Base-by-base conservation (phyloP, 768 basidiomycete genomes). In the Rhodotorula toruloides region DNA sequence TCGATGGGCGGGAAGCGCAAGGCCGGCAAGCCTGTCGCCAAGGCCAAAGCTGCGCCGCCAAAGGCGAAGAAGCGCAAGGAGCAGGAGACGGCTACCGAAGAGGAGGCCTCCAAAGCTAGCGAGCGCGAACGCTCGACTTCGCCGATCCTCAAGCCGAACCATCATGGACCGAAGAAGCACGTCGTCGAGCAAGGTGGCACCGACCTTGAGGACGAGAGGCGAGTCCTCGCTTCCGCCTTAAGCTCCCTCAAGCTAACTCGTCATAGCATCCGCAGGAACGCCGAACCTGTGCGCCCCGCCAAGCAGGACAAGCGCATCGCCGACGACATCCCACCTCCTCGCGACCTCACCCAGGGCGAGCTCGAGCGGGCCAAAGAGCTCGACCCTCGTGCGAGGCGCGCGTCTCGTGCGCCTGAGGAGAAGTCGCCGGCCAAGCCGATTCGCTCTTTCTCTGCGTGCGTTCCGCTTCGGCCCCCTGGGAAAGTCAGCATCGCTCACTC, bases 231-330 rank as follows among this genome's bases (percentile, higher is more conserved):
- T 31, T 42, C 2, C 21, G 31, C 11, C 4, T 25, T 31, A 50
- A 42, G 25, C 49, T 52, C n/a, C 12, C 40, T 40, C 12, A 10
- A 19, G 40, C 40, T 11, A 40, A 40, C 40, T 40, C 40, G 19
- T 11, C 40, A 40, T 11, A 40, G 12, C 40, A 10, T 40, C 40
- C 12, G 10, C 10, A 40, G 12, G 19, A 19, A 19, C 40, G 12
- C 19, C 40, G 12, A 21, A 11, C 27, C 11, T 11, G n/a, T 11
- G 9, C n/a, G 39, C 49, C 21, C 25, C 3, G 11, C 11, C 27
- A 50, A 16, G 44, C 6, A 21, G 21, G 58, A 60, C 58, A 60
- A 60, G 42, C 58, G 58, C 39, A 49, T 60, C 1, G 21, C 49
- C 27, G 49, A 40, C 31, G 58, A 60, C 58, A 52, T 60, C 25